Evolutionary conservation across 2,329 filamentous ascomycete species (phyloP), one percentile per base, ranked within the genome.

Genomic region (Colletotrichum tanaceti): DNA sequence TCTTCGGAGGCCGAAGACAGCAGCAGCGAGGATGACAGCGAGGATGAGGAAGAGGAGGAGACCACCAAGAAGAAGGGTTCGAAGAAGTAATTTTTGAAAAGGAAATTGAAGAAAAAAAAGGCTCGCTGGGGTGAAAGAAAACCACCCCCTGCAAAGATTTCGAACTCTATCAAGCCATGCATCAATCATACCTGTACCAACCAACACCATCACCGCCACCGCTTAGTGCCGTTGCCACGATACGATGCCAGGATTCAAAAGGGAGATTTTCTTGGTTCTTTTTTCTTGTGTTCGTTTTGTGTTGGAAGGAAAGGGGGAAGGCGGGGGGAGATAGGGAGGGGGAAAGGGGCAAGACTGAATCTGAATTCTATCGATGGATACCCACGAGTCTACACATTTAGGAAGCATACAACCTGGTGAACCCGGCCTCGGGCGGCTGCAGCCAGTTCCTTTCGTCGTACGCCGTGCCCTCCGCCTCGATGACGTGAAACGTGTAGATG

Each of bases 401-500:
- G 52, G 77, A 83, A 4, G 73, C 71, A 55, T 82, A 89, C 71
- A 94, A 75, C 77, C 81, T 91, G 7, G 91, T 94, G 76, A 99
- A 98, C 0, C 93, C 94, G 49, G 87, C 87, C 47, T 85, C 83
- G 0, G 93, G 91, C 66, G 94, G 93, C 82, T 98, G 95, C 78
- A 99, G 80, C 96, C 96, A 98, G 80, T 99, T 99, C 80, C 86
- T 86, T 80, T 87, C 86, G 79, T 98, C 96, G 79, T 98, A 99
- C 63, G 82, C 83, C 50, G 89, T 83, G 0, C 80, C 86, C 22
- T 91, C 87, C 0, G 91, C 92, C 81, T 98, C 96, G 75, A 98
- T 98, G 66, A 97, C 88, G 82, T 99, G 96, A 78, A 98, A 99
- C 0, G 96, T 98, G 80, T 98, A 99, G 62, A 98, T 97, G 77